phyloP scores from a whole-genome alignment of 1,139 yeast species.

The Zygoascus sp. region DNA sequence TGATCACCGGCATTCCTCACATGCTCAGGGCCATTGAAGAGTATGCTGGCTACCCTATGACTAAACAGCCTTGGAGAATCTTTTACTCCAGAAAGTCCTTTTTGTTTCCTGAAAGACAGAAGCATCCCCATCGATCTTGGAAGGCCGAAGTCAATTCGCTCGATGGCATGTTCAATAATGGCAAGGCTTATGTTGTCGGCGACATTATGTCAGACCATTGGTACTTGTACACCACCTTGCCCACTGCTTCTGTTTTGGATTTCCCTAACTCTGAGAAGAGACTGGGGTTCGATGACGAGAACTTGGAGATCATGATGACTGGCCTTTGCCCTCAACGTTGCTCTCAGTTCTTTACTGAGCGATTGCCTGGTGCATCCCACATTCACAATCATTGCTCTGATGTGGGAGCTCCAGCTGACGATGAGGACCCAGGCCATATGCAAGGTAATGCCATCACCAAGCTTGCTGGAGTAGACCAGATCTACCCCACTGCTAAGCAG shows the following conservation, averaged over 20 bases:
- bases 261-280: conserved; percentile 15
- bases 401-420: conserved; percentile 33
- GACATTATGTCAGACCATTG: conserved; percentile 79
- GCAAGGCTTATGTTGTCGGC: conserved; percentile 76
- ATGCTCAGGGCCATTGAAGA: conserved; percentile 51
- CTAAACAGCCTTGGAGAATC: conserved; percentile 52
- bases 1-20: conserved; percentile 69
- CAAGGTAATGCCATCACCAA: conserved; percentile 66
- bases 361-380: conserved; percentile 41
- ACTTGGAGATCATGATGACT: conserved; percentile 90
- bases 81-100: conserved; percentile 89
- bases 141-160: conserved; percentile 67
- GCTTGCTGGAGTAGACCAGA: conserved; percentile 53
- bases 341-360: conserved; percentile 54
- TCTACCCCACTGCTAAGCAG: conserved; percentile 44
- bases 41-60: conserved; percentile 41
- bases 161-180: conserved; percentile 49
- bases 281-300: conserved; percentile 51
- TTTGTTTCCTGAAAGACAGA: conserved; percentile 87
- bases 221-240: conserved; percentile 71
- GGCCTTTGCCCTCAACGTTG: conserved; percentile 56
- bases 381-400: conserved; percentile 27
- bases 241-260: conserved; percentile 13
- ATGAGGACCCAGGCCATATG: conserved; percentile 73
- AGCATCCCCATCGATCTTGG: conserved; percentile 83